Conservation (phyloP, 169 alveolate species). For the Ichthyophthirius multifiliis region DNA sequence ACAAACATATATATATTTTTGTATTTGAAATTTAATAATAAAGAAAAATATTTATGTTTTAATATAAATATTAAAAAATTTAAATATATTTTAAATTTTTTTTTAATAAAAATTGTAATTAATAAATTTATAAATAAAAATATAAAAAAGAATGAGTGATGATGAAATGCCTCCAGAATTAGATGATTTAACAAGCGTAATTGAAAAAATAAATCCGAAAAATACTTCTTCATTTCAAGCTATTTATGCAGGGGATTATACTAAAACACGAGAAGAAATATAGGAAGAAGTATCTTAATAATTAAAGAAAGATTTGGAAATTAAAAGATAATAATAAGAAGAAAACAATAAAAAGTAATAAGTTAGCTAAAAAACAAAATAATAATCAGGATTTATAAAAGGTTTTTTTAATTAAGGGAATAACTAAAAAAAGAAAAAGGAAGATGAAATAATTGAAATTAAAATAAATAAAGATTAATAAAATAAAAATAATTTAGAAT, state of each 20-base stretch:
- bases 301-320: neutral
- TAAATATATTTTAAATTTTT: neutral
- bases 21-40: too few relatives aligned
- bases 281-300: neutral
- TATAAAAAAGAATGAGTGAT: neutral
- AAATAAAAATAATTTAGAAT: neutral
- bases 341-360: neutral
- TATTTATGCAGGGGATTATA: slow-evolving; percentile 4
- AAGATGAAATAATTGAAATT: neutral
- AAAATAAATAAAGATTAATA: neutral
- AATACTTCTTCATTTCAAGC: neutral
- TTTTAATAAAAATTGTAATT: neutral
- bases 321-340: neutral
- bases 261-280: slow-evolving; percentile 7
- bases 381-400: neutral
- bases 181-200: slow-evolving; percentile 12
- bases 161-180: slow-evolving; percentile 15
- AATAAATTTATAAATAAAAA: neutral
- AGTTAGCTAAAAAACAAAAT: neutral
- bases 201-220: neutral
- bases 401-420: neutral
- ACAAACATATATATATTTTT: too few relatives aligned
- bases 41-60: neutral
- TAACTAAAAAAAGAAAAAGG: neutral
- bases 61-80: neutral